These are phyloP conservation scores for Dianthus caryophyllus DNA, from an alignment of 148 eudicot species.

Conservation along the genomic window DNA sequence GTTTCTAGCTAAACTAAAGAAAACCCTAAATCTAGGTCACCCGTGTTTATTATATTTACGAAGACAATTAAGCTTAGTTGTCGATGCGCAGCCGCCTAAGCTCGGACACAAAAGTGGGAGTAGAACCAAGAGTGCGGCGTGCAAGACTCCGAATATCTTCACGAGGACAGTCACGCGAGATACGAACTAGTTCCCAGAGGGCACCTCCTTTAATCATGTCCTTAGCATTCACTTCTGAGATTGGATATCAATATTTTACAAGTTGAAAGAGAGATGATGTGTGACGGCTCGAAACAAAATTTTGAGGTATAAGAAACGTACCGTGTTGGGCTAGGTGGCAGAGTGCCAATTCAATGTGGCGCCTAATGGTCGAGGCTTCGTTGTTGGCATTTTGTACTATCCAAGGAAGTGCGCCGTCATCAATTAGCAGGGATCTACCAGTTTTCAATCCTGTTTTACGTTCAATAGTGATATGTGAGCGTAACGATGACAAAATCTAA, in stretches of 20 bases:
- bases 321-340: constrained; percentile 94
- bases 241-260: background rate
- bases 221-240: constrained; percentile 73
- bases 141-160: constrained; percentile 81
- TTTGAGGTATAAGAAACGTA: constrained; percentile 24
- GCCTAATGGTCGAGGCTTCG: constrained; percentile 74
- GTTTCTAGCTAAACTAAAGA: constrained; percentile 17
- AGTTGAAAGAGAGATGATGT: background rate
- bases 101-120: constrained; percentile 65
- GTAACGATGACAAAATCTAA: background rate
- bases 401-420: constrained; percentile 87
- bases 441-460: constrained; percentile 45
- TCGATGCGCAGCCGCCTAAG: constrained; percentile 57
- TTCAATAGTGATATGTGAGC: background rate
- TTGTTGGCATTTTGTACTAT: constrained; percentile 84
- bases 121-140: constrained; percentile 52
- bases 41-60: constrained; percentile 11
- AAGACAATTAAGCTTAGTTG: constrained; percentile 23
- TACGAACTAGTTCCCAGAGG: constrained; percentile 83
- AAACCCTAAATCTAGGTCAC: constrained; percentile 16
- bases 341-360: constrained; percentile 89
- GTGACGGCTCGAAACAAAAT: background rate
- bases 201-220: constrained; percentile 89
- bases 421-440: constrained; percentile 71
- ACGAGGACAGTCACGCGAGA: constrained; percentile 75